phyloP scores from a whole-genome alignment of 108 stramenopile genomes.

The Schizochytrium sp. region DNA sequence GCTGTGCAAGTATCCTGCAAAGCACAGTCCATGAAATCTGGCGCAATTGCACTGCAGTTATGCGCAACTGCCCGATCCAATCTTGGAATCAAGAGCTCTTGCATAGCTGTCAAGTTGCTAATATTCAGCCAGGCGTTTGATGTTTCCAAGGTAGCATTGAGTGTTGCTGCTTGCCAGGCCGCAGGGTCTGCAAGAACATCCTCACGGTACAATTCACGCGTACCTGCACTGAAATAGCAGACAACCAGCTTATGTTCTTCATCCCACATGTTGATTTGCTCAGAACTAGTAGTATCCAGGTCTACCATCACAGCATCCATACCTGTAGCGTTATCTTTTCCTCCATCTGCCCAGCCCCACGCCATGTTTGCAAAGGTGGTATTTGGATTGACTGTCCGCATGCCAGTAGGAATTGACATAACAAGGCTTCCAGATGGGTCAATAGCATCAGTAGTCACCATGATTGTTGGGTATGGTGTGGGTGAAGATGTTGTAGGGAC shows the following conservation, averaged over 20 bases:
- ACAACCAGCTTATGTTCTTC: neutral
- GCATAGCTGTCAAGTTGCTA: neutral
- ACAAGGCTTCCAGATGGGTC: neutral
- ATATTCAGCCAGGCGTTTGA: slow-evolving; percentile 22
- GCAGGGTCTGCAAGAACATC: neutral
- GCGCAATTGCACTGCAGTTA: slow-evolving; percentile 20
- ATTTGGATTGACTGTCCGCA: neutral
- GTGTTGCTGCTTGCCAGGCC: slow-evolving; percentile 8
- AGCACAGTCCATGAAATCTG: slow-evolving; percentile 48
- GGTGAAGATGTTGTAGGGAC: neutral
- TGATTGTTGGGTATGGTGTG: neutral
- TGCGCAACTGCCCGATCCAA: slow-evolving; percentile 9
- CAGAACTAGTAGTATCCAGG: neutral
- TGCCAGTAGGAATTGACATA: neutral
- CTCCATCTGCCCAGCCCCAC: slow-evolving; percentile 51
- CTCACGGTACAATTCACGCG: slow-evolving; percentile 2
- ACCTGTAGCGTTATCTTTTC: neutral
- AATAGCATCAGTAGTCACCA: neutral
- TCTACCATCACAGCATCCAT: slow-evolving; percentile 47
- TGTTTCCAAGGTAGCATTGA: neutral
- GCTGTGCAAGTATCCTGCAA: neutral
- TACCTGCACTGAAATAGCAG: slow-evolving; percentile 22
- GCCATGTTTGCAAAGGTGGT: slow-evolving; percentile 54
- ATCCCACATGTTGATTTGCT: neutral
- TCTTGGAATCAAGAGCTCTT: slow-evolving; percentile 7